phyloP scores from a whole-genome alignment of 1,284 basidiomycete species.

The Ceratobasidium sp. region DNA sequence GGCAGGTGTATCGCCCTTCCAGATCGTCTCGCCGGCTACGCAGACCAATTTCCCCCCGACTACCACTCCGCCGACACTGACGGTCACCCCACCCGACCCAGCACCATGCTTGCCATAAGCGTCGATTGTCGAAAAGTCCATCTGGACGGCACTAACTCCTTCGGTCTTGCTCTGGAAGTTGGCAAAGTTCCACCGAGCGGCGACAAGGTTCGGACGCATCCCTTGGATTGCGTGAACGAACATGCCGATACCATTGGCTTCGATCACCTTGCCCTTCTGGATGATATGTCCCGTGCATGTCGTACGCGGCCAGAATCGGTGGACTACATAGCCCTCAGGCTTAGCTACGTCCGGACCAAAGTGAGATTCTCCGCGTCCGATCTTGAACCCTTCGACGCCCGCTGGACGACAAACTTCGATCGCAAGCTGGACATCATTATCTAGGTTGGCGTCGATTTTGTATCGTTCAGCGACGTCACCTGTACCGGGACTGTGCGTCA shows the following conservation, averaged over 20 bases:
- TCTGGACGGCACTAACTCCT: slow-evolving; percentile 90
- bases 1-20: slow-evolving; percentile 69
- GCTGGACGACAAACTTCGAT: slow-evolving; percentile 80
- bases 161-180: slow-evolving; percentile 83
- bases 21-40: slow-evolving; percentile 79
- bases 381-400: slow-evolving; percentile 88
- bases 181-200: slow-evolving; percentile 95
- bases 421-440: slow-evolving; percentile 84
- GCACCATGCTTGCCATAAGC: slow-evolving; percentile 79
- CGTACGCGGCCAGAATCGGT: slow-evolving; percentile 91
- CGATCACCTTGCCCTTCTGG: slow-evolving; percentile 74
- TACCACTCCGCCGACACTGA: slow-evolving; percentile 89
- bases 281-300: slow-evolving; percentile 79
- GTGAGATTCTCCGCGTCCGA: slow-evolving; percentile 90
- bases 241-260: slow-evolving; percentile 86
- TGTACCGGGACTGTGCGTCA: slow-evolving; percentile 77
- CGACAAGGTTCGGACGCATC: slow-evolving; percentile 96
- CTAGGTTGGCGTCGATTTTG: slow-evolving; percentile 83
- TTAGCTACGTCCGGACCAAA: slow-evolving; percentile 83
- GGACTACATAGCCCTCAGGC: slow-evolving; percentile 90
- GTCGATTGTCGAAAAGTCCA: slow-evolving; percentile 94
- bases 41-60: slow-evolving; percentile 80
- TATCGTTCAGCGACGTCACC: slow-evolving; percentile 82
- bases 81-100: slow-evolving; percentile 82
- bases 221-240: slow-evolving; percentile 98